Evolutionary conservation across 2,329 filamentous ascomycete genomes (phyloP).

Genomic region (Lachnellula suecica): DNA sequence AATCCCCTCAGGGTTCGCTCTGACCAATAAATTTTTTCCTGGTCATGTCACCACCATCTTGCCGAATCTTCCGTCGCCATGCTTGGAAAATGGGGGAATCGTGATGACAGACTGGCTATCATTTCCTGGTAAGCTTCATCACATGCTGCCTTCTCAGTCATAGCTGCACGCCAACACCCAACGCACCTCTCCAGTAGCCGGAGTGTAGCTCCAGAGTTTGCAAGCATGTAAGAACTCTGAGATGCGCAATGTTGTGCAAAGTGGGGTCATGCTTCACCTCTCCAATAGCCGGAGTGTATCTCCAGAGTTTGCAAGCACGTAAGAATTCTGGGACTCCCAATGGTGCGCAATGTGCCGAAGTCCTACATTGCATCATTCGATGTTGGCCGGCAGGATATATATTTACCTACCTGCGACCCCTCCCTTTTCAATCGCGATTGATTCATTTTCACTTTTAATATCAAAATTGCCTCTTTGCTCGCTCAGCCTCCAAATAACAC

Average conservation of each 20-base stretch:
- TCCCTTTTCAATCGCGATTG: neutral
- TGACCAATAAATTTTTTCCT: neutral
- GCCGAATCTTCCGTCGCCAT: neutral
- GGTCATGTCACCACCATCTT: slow-evolving; percentile 5
- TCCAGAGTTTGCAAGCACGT: neutral
- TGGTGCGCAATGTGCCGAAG: neutral
- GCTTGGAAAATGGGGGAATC: neutral
- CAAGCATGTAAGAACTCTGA: neutral
- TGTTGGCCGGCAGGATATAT: neutral
- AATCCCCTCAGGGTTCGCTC: neutral
- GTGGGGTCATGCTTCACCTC: neutral
- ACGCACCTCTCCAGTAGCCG: neutral
- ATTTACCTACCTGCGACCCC: neutral
- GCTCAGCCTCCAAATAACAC: neutral
- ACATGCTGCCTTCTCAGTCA: slow-evolving; percentile 8
- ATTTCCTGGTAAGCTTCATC: slow-evolving; percentile 15
- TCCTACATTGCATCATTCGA: neutral
- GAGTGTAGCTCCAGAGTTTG: slow-evolving; percentile 1
- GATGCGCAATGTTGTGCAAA: neutral
- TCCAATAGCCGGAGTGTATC: neutral
- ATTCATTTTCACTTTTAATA: neutral
- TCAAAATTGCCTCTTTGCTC: neutral
- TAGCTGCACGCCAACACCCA: slow-evolving; percentile 11
- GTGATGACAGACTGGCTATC: slow-evolving; percentile 3
- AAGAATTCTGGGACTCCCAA: neutral